These are phyloP conservation scores for Millerozyma miso DNA, from an alignment of 805 yeast species.

Conservation along the genomic window DNA sequence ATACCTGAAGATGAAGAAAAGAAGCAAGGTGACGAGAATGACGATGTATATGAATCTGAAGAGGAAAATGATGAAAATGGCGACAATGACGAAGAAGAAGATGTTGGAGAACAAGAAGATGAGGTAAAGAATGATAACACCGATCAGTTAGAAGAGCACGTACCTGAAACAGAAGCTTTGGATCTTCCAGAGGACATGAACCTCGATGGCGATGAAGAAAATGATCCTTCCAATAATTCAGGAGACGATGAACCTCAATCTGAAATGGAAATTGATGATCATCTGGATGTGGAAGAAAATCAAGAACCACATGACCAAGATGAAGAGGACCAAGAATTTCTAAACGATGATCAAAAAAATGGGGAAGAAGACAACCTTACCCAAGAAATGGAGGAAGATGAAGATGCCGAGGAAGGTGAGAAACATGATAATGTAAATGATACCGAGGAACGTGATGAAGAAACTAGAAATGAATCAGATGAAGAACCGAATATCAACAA, in stretches of 20 bases:
- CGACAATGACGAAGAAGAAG: conserved; percentile 58
- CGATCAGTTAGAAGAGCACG: conserved; percentile 66
- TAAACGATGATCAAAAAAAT: conserved; percentile 11
- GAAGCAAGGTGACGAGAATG: conserved; percentile 27
- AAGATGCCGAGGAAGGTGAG: conserved; percentile 35
- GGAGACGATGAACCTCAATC: conserved; percentile 33
- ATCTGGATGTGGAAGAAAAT: conserved; percentile 23
- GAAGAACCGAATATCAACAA: conserved; percentile 29
- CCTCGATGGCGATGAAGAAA: conserved; percentile 65
- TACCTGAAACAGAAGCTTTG: conserved; percentile 79
- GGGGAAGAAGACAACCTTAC: conserved; percentile 19
- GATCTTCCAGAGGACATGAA: conserved; percentile 92
- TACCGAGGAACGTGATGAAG: conserved; percentile 27
- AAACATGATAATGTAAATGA: conserved; percentile 34
- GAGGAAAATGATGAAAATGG: conserved; percentile 40
- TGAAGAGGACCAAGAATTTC: conserved; percentile 23
- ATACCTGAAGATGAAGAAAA: conserved; percentile 21
- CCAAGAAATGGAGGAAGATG: conserved; percentile 23
- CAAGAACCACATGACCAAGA: conserved; percentile 28
- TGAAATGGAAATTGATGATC: conserved; percentile 20
- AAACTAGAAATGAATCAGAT: conserved; percentile 21
- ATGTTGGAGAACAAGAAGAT: conserved; percentile 80
- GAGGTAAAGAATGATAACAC: conserved; percentile 65
- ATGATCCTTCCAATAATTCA: conserved; percentile 43
- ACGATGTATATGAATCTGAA: conserved; percentile 30